Evolutionary conservation across 352 stramenopile genomes (phyloP).

Genomic region (Aphanomyces astaci): DNA sequence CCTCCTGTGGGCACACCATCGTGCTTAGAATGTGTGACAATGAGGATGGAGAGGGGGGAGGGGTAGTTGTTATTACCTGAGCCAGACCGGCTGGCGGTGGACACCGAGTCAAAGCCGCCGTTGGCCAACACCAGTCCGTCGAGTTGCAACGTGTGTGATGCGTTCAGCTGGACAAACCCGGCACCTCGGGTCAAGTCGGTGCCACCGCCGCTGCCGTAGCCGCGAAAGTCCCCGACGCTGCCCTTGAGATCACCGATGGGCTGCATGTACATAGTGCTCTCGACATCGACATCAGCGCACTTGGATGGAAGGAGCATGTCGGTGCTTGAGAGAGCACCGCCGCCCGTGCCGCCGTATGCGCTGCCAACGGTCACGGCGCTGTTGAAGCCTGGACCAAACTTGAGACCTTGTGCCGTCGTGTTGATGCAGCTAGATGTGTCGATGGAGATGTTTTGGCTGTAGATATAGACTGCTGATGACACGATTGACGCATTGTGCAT

Average conservation of each 20-base stretch:
- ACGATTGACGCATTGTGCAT: constrained; percentile 46
- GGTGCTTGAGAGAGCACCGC: constrained; percentile 47
- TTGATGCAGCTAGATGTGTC: constrained; percentile 45
- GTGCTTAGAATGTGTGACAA: too few species aligned
- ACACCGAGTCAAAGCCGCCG: constrained; percentile 42
- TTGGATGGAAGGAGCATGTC: constrained; percentile 19
- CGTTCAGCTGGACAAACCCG: constrained; percentile 46
- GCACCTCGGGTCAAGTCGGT: constrained; percentile 50
- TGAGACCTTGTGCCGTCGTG: constrained; percentile 50
- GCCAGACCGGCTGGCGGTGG: constrained; percentile 44
- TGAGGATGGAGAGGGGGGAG: too few species aligned
- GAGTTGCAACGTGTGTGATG: constrained; percentile 34
- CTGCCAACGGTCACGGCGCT: constrained; percentile 54
- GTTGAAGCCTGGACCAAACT: constrained; percentile 77
- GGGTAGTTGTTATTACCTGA: too few species aligned
- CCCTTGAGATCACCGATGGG: constrained; percentile 54
- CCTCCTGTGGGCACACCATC: too few species aligned
- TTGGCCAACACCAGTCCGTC: constrained; percentile 61
- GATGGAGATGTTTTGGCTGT: constrained; percentile 35
- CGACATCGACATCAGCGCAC: constrained; percentile 47
- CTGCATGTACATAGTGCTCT: constrained; percentile 44
- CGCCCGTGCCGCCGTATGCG: constrained; percentile 67
- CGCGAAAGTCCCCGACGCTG: constrained; percentile 54
- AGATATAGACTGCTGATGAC: constrained; percentile 56
- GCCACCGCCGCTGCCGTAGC: constrained; percentile 74